phyloP scores from a whole-genome alignment of 2,329 filamentous ascomycete genomes.

The Fusarium mundagurra region DNA sequence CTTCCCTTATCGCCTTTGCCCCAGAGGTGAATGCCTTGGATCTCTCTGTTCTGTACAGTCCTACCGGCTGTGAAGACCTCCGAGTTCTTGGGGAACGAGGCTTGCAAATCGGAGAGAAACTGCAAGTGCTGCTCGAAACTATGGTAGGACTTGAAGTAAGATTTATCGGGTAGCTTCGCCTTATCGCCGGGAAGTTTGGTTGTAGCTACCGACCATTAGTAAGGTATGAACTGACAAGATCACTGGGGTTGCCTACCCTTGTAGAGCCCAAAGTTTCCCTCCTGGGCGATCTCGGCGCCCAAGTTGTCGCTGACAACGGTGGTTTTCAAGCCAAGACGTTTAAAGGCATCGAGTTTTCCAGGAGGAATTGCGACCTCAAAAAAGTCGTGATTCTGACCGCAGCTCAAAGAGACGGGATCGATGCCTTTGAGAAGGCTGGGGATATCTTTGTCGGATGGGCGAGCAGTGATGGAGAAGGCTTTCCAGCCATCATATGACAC shows the following conservation, averaged over 20 bases:
- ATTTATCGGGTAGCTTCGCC: slow-evolving; percentile 10
- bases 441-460: slow-evolving; percentile 22
- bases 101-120: slow-evolving; percentile 58
- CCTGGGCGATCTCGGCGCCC: slow-evolving; percentile 38
- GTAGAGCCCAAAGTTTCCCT: slow-evolving; percentile 34
- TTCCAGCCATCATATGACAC: slow-evolving; percentile 43
- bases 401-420: slow-evolving; percentile 39
- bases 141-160: slow-evolving; percentile 66
- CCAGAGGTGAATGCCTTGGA: slow-evolving; percentile 69
- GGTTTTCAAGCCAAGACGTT: slow-evolving; percentile 36
- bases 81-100: slow-evolving; percentile 54
- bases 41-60: slow-evolving; percentile 59
- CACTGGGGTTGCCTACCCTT: not conserved
- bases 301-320: slow-evolving; percentile 38
- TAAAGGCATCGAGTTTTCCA: slow-evolving; percentile 31
- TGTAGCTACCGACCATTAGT: not conserved
- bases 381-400: slow-evolving; percentile 32
- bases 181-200: not conserved
- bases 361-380: slow-evolving; percentile 43
- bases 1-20: slow-evolving; percentile 55
- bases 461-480: slow-evolving; percentile 37
- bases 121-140: slow-evolving; percentile 59
- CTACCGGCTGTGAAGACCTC: slow-evolving; percentile 60
- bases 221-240: rapidly evolving
- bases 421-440: slow-evolving; percentile 24